A percentile compares a stretch with the other conserved stretches of the same genome.
These are phyloP conservation scores for Naganishia liquefaciens DNA, from an alignment of 1,284 basidiomycete species.

Conservation along the genomic window DNA sequence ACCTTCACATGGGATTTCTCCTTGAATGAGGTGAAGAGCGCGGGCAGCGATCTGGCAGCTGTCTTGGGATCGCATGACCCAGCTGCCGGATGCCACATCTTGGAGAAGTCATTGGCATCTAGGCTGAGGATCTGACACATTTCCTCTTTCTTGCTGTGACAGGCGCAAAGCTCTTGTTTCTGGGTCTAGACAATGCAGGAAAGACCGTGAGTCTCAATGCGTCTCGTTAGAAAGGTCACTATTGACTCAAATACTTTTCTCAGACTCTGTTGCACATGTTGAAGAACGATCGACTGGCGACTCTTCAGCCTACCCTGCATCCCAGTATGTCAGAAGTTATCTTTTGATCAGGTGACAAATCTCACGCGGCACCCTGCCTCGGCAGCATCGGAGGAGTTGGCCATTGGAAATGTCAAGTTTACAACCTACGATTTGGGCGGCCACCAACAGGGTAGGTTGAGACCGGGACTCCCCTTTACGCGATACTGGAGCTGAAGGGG, in stretches of 20 bases:
- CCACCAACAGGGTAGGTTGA: constrained; percentile 81
- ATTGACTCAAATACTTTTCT: constrained; percentile 4
- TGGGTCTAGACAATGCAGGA: constrained; percentile 97
- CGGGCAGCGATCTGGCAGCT: not conserved
- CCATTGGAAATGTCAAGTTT: constrained; percentile 98
- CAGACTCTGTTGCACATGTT: constrained; percentile 99
- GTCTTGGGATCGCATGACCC: not conserved
- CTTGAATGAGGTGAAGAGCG: no score
- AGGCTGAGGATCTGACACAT: not conserved
- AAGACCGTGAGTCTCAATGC: constrained; percentile 72
- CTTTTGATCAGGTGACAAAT: not conserved
- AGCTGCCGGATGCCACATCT: no score
- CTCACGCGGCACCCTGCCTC: constrained; percentile 2
- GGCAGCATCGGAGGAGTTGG: constrained; percentile 94
- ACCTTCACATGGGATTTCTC: no score
- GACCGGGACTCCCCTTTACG: constrained; percentile 17
- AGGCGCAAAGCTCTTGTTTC: constrained; percentile 95
- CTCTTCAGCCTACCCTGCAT: constrained; percentile 96
- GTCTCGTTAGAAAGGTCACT: not conserved
- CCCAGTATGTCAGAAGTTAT: constrained; percentile 69
- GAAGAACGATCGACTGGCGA: constrained; percentile 98
- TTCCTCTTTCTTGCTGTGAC: not conserved
- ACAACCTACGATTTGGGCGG: constrained; percentile 98
- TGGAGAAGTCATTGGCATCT: not conserved
- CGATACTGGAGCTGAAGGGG: not conserved